phyloP scores from a whole-genome alignment of 179 eudicot species.

The Beta macrorhiza region DNA sequence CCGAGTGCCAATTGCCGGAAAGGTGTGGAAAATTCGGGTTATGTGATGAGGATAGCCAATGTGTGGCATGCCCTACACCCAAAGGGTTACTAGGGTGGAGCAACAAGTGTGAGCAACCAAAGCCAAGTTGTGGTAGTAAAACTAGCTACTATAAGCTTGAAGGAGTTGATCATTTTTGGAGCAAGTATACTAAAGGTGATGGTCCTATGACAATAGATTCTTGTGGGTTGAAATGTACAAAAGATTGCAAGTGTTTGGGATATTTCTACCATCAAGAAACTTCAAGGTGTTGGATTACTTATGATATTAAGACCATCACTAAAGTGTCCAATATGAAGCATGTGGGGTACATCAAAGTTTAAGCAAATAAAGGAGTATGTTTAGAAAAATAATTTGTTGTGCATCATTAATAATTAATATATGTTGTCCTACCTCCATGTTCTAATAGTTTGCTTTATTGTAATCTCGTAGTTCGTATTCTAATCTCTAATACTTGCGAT shows the following conservation, averaged over 20 bases:
- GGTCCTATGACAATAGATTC: slow-evolving; percentile 39
- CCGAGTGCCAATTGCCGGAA: slow-evolving; percentile 47
- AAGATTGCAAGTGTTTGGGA: slow-evolving; percentile 60
- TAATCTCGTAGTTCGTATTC: no score
- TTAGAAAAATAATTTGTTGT: neutral
- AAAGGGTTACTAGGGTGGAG: slow-evolving; percentile 57
- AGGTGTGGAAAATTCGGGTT: slow-evolving; percentile 51
- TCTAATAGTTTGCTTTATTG: no score
- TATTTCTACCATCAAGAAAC: slow-evolving; percentile 45
- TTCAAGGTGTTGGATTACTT: slow-evolving; percentile 56
- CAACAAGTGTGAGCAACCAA: slow-evolving; percentile 41
- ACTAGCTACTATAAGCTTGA: slow-evolving; percentile 37
- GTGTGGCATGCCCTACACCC: slow-evolving; percentile 58
- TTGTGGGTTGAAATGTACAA: slow-evolving; percentile 44
- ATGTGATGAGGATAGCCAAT: slow-evolving; percentile 53
- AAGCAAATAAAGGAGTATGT: neutral
- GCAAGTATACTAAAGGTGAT: slow-evolving; percentile 45
- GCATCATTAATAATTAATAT: no score
- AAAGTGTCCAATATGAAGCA: slow-evolving; percentile 35
- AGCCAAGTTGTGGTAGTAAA: slow-evolving; percentile 31
- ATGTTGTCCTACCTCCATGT: no score
- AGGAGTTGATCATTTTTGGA: slow-evolving; percentile 50
- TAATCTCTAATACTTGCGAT: no score
- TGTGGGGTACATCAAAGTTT: slow-evolving; percentile 45
- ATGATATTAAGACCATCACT: slow-evolving; percentile 47